Conservation (phyloP, 83 land plant species). For the Picea engelmannii region DNA sequence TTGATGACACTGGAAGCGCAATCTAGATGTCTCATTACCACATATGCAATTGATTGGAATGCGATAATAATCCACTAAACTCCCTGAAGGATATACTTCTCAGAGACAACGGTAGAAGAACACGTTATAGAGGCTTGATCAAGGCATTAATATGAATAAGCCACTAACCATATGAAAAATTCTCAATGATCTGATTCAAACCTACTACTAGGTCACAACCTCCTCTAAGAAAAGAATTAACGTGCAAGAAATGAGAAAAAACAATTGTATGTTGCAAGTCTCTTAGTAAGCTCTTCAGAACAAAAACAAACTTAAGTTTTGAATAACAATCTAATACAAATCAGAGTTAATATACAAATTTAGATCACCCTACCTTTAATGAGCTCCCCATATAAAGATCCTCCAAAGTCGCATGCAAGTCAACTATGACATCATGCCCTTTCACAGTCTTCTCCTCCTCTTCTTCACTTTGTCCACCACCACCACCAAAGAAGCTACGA, state of each 20-base stretch:
- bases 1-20: background rate
- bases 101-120: too few relatives aligned
- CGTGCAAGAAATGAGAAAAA: too few relatives aligned
- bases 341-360: background rate
- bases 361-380: slow-evolving; percentile 54
- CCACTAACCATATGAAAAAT: background rate
- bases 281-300: too few relatives aligned
- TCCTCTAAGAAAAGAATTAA: background rate
- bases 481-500: slow-evolving; percentile 74
- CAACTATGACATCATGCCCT: slow-evolving; percentile 94
- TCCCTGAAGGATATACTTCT: too few relatives aligned
- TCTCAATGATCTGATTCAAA: background rate
- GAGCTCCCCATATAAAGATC: slow-evolving; percentile 94
- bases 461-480: slow-evolving; percentile 56
- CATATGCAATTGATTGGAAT: too few relatives aligned
- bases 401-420: slow-evolving; percentile 81
- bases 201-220: slow-evolving; percentile 2
- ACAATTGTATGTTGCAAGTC: too few relatives aligned
- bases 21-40: background rate
- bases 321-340: background rate
- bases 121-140: background rate
- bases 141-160: background rate
- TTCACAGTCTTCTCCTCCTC: slow-evolving; percentile 83
- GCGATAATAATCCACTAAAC: too few relatives aligned
- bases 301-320: too few relatives aligned